These are phyloP conservation scores for Aphanomyces invadans DNA, from an alignment of 352 stramenopile genomes.

Conservation along the genomic window DNA sequence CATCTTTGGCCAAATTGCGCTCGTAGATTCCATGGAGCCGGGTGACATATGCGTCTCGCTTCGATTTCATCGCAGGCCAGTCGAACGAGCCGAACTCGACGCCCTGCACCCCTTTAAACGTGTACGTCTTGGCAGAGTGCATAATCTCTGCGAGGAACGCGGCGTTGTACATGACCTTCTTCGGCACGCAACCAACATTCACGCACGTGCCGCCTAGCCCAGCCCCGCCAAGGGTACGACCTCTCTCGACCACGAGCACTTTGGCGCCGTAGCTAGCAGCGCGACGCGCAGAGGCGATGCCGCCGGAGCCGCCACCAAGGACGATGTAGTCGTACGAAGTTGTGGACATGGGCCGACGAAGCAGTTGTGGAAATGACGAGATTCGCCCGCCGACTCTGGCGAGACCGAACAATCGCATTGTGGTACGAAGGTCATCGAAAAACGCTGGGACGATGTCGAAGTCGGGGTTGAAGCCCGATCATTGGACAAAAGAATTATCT, in stretches of 20 bases:
- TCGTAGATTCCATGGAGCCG: slow-evolving; percentile 97
- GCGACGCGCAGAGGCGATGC: slow-evolving; percentile 88
- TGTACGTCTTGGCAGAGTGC: slow-evolving; percentile 54
- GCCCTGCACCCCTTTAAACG: slow-evolving; percentile 37
- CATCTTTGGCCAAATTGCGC: slow-evolving; percentile 85
- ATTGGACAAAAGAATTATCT: too few relatives aligned
- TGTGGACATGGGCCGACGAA: not conserved
- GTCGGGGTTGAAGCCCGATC: too few relatives aligned
- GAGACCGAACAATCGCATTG: too few relatives aligned
- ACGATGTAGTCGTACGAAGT: slow-evolving; percentile 83
- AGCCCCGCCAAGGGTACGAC: slow-evolving; percentile 46
- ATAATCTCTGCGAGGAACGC: slow-evolving; percentile 76
- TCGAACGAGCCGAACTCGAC: slow-evolving; percentile 74
- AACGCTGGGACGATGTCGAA: too few relatives aligned
- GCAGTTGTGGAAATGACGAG: not conserved
- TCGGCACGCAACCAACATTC: slow-evolving; percentile 97
- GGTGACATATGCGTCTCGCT: slow-evolving; percentile 91
- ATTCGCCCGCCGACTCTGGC: too few relatives aligned
- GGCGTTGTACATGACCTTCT: slow-evolving; percentile 98
- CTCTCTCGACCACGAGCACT: slow-evolving; percentile 91
- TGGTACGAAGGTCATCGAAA: too few relatives aligned
- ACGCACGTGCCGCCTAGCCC: slow-evolving; percentile 95
- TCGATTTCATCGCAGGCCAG: slow-evolving; percentile 87
- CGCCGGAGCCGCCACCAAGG: slow-evolving; percentile 86
- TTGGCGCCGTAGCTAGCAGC: slow-evolving; percentile 91